phyloP scores from a whole-genome alignment of 257 asterid species.

The Solanum ahanhuiri region DNA sequence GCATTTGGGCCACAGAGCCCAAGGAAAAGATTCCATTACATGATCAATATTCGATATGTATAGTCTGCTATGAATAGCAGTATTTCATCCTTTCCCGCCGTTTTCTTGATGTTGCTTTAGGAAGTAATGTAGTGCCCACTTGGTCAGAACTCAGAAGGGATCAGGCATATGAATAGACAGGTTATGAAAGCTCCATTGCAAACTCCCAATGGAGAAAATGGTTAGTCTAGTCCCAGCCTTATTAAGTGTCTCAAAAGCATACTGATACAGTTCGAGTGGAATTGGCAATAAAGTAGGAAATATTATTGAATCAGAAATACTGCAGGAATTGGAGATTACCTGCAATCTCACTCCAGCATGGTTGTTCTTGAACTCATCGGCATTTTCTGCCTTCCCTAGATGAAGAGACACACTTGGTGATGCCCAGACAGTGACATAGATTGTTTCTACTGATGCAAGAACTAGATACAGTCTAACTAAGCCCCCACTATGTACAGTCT shows the following conservation, averaged over 20 bases:
- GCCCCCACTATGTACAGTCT: slow-evolving; percentile 71
- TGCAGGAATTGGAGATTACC: slow-evolving; percentile 33
- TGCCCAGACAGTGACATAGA: slow-evolving; percentile 70
- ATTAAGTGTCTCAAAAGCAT: neutral
- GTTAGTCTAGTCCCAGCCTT: too few relatives aligned
- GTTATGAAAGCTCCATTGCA: too few relatives aligned
- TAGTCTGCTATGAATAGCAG: too few relatives aligned
- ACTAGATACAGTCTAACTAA: slow-evolving; percentile 65
- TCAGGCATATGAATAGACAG: too few relatives aligned
- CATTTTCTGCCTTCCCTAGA: slow-evolving; percentile 75
- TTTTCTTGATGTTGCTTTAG: too few relatives aligned
- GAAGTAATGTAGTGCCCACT: too few relatives aligned
- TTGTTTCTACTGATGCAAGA: slow-evolving; percentile 66
- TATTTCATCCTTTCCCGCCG: too few relatives aligned
- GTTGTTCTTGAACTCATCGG: slow-evolving; percentile 63
- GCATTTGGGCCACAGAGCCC: too few relatives aligned
- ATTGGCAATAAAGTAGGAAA: neutral
- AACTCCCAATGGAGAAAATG: too few relatives aligned
- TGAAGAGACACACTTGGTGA: slow-evolving; percentile 71
- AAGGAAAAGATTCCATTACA: too few relatives aligned
- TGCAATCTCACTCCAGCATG: slow-evolving; percentile 82
- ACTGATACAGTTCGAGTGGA: neutral
- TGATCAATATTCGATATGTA: too few relatives aligned
- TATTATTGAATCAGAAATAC: neutral
- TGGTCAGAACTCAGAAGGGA: too few relatives aligned